Evolutionary conservation across 176 grass and related monocot species (phyloP).

Genomic region (Rhynchospora pubera): DNA sequence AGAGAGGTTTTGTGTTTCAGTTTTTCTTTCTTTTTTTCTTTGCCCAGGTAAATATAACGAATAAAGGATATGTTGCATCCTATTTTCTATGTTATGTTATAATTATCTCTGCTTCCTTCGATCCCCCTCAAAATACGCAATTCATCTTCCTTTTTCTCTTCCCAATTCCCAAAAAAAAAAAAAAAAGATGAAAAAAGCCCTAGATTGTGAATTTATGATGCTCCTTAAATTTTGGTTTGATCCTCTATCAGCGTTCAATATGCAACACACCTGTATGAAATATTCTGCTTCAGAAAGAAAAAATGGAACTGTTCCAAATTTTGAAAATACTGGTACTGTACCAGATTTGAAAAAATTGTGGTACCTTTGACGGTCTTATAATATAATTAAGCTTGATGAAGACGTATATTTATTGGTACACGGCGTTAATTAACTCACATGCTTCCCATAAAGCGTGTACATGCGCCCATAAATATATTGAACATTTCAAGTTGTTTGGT

Average conservation of each 20-base stretch:
- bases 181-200: too few species aligned
- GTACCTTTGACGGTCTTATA: background rate
- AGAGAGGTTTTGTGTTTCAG: slow-evolving; percentile 1
- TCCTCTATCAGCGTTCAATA: background rate
- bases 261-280: background rate
- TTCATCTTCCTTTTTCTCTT: too few species aligned
- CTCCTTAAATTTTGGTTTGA: background rate
- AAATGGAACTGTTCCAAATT: background rate
- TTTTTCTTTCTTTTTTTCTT: too few species aligned
- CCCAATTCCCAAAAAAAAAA: too few species aligned
- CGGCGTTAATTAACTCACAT: background rate
- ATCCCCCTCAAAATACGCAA: background rate
- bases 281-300: background rate
- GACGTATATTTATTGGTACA: background rate
- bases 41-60: background rate
- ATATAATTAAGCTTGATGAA: background rate
- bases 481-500: background rate
- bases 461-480: background rate
- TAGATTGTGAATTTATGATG: background rate
- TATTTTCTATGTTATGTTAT: background rate
- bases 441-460: background rate
- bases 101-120: background rate
- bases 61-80: background rate
- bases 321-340: background rate
- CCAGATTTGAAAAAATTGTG: too few species aligned